A percentile compares a stretch with the other conserved stretches of the same genome.
These are phyloP conservation scores for Jimgerdemannia flammicorona DNA, from an alignment of 192 early-diverging fungal genomes.

Conservation along the genomic window DNA sequence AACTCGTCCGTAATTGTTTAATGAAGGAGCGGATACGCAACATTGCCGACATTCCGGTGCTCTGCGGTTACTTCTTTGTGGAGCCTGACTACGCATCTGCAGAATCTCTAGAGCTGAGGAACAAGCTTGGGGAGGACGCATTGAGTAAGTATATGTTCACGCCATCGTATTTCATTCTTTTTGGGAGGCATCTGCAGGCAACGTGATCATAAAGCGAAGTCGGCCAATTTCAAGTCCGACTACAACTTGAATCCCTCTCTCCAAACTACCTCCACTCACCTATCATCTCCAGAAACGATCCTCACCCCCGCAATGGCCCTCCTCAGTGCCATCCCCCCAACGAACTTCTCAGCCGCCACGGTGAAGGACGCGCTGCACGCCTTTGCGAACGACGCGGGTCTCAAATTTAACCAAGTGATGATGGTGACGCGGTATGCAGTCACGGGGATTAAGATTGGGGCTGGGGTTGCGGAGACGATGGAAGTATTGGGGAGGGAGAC, in stretches of 20 bases:
- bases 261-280: too few species aligned
- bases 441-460: constrained; percentile 59
- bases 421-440: constrained; percentile 61
- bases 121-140: constrained; percentile 29
- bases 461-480: constrained; percentile 52
- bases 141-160: constrained; percentile 15
- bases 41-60: constrained; percentile 44
- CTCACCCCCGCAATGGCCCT: background rate
- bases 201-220: too few species aligned
- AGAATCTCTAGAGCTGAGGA: constrained; percentile 34
- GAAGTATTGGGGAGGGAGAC: constrained; percentile 35
- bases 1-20: background rate
- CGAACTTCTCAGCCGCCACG: constrained; percentile 21
- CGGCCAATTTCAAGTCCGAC: too few species aligned
- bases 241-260: too few species aligned
- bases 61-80: constrained; percentile 53
- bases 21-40: constrained; percentile 51
- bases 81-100: constrained; percentile 39
- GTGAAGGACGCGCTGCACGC: constrained; percentile 20
- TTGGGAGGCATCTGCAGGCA: too few species aligned
- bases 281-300: too few species aligned
- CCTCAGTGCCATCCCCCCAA: background rate
- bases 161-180: too few species aligned
- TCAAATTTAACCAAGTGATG: constrained; percentile 53
- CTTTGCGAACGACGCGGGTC: constrained; percentile 26